A percentile compares a stretch with the other conserved stretches of the same genome.
These are phyloP conservation scores for Hawksworthiomyces lignivorus DNA, from an alignment of 2,329 filamentous ascomycete species.

Conservation along the genomic window DNA sequence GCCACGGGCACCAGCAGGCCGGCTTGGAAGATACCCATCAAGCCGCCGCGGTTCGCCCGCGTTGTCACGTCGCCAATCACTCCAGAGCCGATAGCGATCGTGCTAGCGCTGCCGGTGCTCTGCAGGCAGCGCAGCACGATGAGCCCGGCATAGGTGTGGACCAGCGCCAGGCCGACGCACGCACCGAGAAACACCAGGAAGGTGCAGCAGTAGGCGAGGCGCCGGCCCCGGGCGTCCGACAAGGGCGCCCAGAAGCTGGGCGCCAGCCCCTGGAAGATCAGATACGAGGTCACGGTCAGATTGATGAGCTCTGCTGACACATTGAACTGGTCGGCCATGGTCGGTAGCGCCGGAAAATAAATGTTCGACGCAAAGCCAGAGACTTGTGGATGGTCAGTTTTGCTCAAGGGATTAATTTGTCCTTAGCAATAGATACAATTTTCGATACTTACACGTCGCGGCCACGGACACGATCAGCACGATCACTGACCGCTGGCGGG, in stretches of 20 bases:
- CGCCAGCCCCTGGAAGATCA: constrained; percentile 55
- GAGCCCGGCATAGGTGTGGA: constrained; percentile 48
- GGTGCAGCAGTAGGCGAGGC: constrained; percentile 54
- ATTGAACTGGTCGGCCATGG: constrained; percentile 28
- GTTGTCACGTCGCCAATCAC: constrained; percentile 66
- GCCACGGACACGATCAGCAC: constrained; percentile 39
- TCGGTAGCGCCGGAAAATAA: constrained; percentile 38
- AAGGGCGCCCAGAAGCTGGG: constrained; percentile 55
- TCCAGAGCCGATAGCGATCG: constrained; percentile 62
- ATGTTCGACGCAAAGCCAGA: constrained; percentile 54
- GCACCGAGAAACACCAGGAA: constrained; percentile 51
- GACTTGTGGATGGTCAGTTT: constrained; percentile 21
- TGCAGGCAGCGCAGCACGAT: constrained; percentile 55
- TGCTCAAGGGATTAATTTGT: too few species aligned
- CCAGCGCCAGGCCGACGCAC: constrained; percentile 53
- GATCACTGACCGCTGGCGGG: constrained; percentile 39
- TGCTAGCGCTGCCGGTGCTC: constrained; percentile 57
- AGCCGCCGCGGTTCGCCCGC: constrained; percentile 60
- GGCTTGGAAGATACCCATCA: constrained; percentile 57
- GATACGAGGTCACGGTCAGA: constrained; percentile 49
- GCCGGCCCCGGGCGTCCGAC: constrained; percentile 50
- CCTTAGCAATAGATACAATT: too few species aligned
- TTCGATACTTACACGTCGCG: constrained; percentile 41
- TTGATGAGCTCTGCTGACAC: constrained; percentile 35
- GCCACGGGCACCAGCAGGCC: constrained; percentile 49